These are phyloP conservation scores for Posidonia australis DNA, from an alignment of 106 monocot species.

Conservation along the genomic window DNA sequence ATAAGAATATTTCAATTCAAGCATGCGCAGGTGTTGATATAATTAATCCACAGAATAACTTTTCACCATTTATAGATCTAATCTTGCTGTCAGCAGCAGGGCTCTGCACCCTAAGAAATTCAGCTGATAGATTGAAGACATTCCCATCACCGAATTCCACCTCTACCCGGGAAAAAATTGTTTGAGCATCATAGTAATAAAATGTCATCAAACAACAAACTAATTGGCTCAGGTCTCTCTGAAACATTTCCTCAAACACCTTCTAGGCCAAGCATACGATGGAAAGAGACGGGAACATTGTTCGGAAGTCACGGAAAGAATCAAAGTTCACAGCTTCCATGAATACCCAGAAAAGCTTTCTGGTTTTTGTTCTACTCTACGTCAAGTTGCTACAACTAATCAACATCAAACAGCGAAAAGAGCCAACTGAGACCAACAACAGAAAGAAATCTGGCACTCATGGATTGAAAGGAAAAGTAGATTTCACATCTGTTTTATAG, in stretches of 20 bases:
- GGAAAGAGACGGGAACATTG: too few relatives aligned
- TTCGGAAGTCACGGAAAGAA: too few relatives aligned
- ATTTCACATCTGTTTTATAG: too few relatives aligned
- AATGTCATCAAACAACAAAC: background rate
- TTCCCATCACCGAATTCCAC: conserved; percentile 76
- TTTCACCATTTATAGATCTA: conserved; percentile 67
- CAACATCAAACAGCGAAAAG: background rate
- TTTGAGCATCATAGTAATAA: background rate
- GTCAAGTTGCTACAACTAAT: background rate
- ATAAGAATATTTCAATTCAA: background rate
- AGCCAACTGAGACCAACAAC: background rate
- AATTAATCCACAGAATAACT: conserved; percentile 22
- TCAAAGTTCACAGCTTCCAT: background rate
- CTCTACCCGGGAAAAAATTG: conserved; percentile 39
- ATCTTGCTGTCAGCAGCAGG: conserved; percentile 93
- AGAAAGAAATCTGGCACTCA: background rate
- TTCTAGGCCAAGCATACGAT: too few relatives aligned
- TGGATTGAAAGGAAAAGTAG: background rate
- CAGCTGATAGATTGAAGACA: conserved; percentile 57
- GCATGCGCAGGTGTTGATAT: background rate
- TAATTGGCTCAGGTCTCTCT: background rate
- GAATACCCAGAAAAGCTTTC: background rate
- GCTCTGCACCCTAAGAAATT: conserved; percentile 79
- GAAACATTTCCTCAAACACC: too few relatives aligned
- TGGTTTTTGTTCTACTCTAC: too few relatives aligned